phyloP scores from a whole-genome alignment of 208 protist genomes.

The Leishmania braziliensis region DNA sequence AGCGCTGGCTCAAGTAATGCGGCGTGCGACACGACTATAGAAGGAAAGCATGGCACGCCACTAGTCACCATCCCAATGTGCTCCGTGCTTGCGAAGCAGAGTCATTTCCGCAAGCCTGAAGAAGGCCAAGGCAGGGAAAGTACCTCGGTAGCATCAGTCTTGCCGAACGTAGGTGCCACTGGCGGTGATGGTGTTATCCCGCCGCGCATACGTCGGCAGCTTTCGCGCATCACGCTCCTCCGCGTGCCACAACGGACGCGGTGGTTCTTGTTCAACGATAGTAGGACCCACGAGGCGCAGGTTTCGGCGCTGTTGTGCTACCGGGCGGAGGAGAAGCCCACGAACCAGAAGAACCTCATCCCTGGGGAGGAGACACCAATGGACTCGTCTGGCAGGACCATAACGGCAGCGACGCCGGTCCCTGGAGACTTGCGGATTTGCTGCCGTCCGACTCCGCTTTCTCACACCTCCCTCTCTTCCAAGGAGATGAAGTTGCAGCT shows the following conservation, averaged over 20 bases:
- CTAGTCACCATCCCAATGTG: conserved; percentile 1
- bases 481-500: conserved; percentile 21
- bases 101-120: conserved; percentile 25
- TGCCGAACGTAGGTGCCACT: neutral
- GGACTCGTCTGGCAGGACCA: conserved; percentile 8
- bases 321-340: neutral
- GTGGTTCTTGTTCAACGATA: conserved; percentile 70
- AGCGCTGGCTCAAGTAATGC: neutral
- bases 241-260: conserved; percentile 35
- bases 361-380: neutral
- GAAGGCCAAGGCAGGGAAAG: neutral
- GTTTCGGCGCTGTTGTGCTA: conserved; percentile 40
- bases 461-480: conserved; percentile 1
- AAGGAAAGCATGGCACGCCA: neutral
- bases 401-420: neutral
- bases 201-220: conserved; percentile 24
- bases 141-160: neutral
- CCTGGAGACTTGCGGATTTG: conserved; percentile 24
- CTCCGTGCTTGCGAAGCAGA: conserved; percentile 39
- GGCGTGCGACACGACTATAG: neutral
- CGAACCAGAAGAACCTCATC: neutral
- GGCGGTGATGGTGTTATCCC: neutral
- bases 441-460: conserved; percentile 33
- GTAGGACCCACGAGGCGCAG: conserved; percentile 51
- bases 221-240: conserved; percentile 25